Evolutionary conservation across 306 rosid species (phyloP).

Genomic region (Vicia villosa): DNA sequence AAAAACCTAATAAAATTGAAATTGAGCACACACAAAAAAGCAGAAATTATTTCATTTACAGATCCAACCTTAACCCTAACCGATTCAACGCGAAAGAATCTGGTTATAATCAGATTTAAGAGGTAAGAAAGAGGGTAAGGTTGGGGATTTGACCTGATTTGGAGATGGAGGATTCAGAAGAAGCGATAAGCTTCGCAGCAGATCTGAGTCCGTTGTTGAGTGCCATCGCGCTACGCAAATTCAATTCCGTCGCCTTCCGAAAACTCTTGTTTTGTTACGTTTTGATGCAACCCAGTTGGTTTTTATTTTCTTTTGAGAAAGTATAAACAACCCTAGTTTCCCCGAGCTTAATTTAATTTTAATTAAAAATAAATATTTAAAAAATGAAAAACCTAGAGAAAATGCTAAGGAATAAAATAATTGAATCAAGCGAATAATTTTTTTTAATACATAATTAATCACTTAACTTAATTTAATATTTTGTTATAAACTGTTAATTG

Average conservation of each 20-base stretch:
- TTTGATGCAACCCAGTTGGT: not conserved
- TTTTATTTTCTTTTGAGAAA: not conserved
- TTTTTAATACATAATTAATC: too few relatives aligned
- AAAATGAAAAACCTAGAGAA: not conserved
- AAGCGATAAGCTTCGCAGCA: constrained; percentile 38
- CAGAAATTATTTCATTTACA: not conserved
- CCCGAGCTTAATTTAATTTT: not conserved
- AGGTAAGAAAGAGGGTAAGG: not conserved
- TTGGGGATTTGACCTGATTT: constrained; percentile 33
- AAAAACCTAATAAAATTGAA: not conserved
- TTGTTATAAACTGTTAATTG: too few relatives aligned
- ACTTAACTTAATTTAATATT: too few relatives aligned
- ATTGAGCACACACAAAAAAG: not conserved
- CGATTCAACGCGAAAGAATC: not conserved
- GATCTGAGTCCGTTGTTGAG: constrained; percentile 43
- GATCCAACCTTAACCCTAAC: not conserved
- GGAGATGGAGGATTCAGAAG: constrained; percentile 39
- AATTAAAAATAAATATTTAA: too few relatives aligned
- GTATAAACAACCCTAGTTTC: not conserved
- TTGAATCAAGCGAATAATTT: not conserved
- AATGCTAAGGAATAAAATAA: not conserved
- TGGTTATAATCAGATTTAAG: not conserved
- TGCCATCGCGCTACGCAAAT: constrained; percentile 30
- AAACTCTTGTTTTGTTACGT: not conserved
- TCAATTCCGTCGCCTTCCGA: constrained; percentile 10